phyloP scores from a whole-genome alignment of 257 asterid species.

The Solanum neorickii region DNA sequence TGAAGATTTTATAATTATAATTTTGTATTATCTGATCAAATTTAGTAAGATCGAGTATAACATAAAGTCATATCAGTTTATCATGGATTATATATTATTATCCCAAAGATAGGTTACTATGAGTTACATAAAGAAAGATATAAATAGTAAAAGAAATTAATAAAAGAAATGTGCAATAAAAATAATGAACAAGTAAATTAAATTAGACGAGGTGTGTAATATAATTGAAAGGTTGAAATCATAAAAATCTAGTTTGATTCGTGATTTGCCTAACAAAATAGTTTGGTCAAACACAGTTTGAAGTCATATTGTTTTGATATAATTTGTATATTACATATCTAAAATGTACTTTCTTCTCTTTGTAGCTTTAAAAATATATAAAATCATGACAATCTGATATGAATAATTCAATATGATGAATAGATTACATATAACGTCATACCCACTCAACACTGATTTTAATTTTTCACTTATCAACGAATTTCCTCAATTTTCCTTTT shows the following conservation, averaged over 20 bases:
- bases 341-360: not conserved
- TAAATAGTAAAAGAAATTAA: not conserved
- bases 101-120: not conserved
- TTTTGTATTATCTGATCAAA: not conserved
- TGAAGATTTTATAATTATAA: not conserved
- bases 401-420: not conserved
- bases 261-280: not conserved
- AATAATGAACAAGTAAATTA: not conserved
- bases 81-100: not conserved
- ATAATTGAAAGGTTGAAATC: not conserved
- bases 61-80: not conserved
- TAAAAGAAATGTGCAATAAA: not conserved
- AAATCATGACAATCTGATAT: not conserved
- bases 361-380: not conserved
- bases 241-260: not conserved
- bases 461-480: not conserved
- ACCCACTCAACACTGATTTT: not conserved
- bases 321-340: not conserved
- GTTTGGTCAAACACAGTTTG: not conserved
- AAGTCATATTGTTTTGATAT: not conserved
- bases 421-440: not conserved
- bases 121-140: not conserved
- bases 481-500: not conserved
- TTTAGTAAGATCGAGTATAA: not conserved
- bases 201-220: not conserved